Base-by-base conservation (phyloP, 2,329 filamentous ascomycete species). In the Verticillium albo-atrum region DNA sequence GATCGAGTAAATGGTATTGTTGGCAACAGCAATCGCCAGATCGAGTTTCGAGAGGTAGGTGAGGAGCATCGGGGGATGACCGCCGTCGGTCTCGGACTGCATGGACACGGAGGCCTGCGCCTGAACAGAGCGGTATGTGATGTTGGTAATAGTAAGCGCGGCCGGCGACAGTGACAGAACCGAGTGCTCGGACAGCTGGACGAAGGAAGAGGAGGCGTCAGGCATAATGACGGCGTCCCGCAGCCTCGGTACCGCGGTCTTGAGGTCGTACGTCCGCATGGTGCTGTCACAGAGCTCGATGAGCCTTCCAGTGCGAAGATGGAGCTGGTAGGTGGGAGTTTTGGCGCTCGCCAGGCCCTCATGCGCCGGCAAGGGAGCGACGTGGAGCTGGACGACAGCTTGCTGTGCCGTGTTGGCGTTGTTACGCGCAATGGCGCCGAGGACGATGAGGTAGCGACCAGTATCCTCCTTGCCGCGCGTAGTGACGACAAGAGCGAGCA, bases 11-110 rank as follows among this genome's bases (percentile, higher is more conserved):
- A 94, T 75, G 52, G 85, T 80, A 51, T 83, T 82, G 32, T 84
- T 84, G n/a, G 82, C 73, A 6, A 92, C 74, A 3, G 84, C 89
- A 23, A 91, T 81, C 4, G 84, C 86, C 35, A 89, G 75, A 55
- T 89, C 87, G 54, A 89, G 78, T 59, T 88, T 87, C 2, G 84
- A 79, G 63, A 91, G 86, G 69, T 89, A 88, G 20, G 82, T 77
- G 27, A 84, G 73, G n/a, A 88, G 74, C 5, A 58, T 70, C 77
- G 67, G 68, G 64, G 66, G 68, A 77, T 71, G 62, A 70, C 30
- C 51, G 70, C 68, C 55, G 23, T 50, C n/a, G 60, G 30, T 59
- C 55, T 53, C 68, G n/a, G 73, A 73, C 0, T 76, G 76, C n/a
- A 79, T 65, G 55, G 83, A 75, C 55, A 82, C 63, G 2, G 74